Evolutionary conservation across 352 stramenopile species (phyloP).

Genomic region (Phytophthora pisi): DNA sequence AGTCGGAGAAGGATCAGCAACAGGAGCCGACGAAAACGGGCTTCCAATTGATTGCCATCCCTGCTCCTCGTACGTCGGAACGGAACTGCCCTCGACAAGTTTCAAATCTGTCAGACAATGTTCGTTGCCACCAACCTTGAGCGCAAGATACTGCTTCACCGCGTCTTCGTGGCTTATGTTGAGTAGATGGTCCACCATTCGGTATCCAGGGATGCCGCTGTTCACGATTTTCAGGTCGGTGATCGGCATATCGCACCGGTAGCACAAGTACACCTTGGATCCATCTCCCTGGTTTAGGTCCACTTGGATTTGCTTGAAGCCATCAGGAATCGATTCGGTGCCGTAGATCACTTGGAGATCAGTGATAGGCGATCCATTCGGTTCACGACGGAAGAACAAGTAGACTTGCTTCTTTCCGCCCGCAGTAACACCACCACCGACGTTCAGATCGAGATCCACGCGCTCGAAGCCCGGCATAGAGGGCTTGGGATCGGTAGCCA

Average conservation of each 20-base stretch:
- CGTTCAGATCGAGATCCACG: slow-evolving; percentile 83
- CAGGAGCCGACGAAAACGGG: slow-evolving; percentile 43
- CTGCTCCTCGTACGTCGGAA: slow-evolving; percentile 47
- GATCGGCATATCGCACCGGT: slow-evolving; percentile 89
- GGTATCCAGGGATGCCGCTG: slow-evolving; percentile 81
- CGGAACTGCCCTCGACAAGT: slow-evolving; percentile 55
- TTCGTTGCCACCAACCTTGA: slow-evolving; percentile 84
- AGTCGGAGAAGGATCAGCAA: slow-evolving; percentile 11
- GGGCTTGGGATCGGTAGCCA: slow-evolving; percentile 62
- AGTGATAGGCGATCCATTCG: slow-evolving; percentile 83
- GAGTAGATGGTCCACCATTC: slow-evolving; percentile 80
- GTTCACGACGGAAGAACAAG: slow-evolving; percentile 78
- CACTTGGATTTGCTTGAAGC: slow-evolving; percentile 87
- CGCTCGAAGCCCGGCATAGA: slow-evolving; percentile 75
- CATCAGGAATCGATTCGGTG: slow-evolving; percentile 83
- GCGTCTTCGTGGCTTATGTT: slow-evolving; percentile 71
- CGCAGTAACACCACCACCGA: slow-evolving; percentile 52
- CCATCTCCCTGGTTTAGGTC: slow-evolving; percentile 88
- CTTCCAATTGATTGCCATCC: slow-evolving; percentile 81
- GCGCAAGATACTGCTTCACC: slow-evolving; percentile 81
- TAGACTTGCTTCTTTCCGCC: slow-evolving; percentile 88
- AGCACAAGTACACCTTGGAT: slow-evolving; percentile 85
- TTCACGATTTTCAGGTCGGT: slow-evolving; percentile 89
- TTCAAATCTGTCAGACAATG: slow-evolving; percentile 81
- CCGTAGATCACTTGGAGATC: slow-evolving; percentile 83